Percentiles rank a stretch among this genome's conserved stretches.
These are phyloP conservation scores for Hymenoscyphus scutula DNA, from an alignment of 2,329 filamentous ascomycete species.

Conservation along the genomic window DNA sequence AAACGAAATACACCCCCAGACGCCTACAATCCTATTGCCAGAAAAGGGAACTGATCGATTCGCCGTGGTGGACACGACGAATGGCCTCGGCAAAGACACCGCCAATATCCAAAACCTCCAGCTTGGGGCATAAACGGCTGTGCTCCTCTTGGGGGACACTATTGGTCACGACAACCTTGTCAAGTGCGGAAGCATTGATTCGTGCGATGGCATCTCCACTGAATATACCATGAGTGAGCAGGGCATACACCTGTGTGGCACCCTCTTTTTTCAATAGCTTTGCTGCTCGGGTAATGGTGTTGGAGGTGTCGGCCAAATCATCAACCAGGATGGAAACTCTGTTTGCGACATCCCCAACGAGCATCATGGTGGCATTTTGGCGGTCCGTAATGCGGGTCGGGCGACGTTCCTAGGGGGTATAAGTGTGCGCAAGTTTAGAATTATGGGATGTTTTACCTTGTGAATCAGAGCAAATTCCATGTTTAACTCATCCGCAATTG, in stretches of 20 bases:
- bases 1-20: conserved; percentile 15
- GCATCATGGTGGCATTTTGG: conserved; percentile 93
- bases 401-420: conserved; percentile 68
- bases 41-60: conserved; percentile 95
- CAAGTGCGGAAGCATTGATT: conserved; percentile 88
- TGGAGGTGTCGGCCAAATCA: conserved; percentile 91
- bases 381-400: conserved; percentile 84
- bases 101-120: conserved; percentile 88
- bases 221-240: conserved; percentile 92
- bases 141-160: conserved; percentile 88
- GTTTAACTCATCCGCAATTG: conserved; percentile 87
- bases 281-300: conserved; percentile 93
- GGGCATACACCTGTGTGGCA: conserved; percentile 84
- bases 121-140: conserved; percentile 72
- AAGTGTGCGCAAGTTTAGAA: conserved; percentile 36
- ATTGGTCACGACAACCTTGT: conserved; percentile 94
- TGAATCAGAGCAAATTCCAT: conserved; percentile 98
- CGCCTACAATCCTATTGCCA: conserved; percentile 43
- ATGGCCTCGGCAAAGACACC: conserved; percentile 94
- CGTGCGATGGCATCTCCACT: conserved; percentile 92
- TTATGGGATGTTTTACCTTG: conserved; percentile 62
- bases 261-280: conserved; percentile 97
- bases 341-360: conserved; percentile 81
- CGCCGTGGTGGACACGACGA: conserved; percentile 91
- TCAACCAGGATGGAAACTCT: conserved; percentile 88